Evolutionary conservation across 106 monocot genomes (phyloP), one percentile per base, ranked within the genome.

Genomic region (Ottelia alismoides): DNA sequence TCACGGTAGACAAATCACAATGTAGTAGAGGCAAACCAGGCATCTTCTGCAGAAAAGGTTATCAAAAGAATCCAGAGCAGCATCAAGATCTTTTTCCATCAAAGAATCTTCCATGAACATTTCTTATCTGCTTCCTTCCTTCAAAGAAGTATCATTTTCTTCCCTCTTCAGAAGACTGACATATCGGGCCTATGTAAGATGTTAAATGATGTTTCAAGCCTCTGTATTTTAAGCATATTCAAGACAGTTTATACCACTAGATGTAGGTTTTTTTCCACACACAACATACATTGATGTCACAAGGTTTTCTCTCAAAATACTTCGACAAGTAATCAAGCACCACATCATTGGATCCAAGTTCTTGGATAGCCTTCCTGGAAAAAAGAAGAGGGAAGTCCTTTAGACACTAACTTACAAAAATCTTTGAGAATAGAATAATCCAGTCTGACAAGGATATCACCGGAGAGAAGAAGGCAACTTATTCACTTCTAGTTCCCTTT

Each of bases 1-100:
- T n/a, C n/a, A n/a, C n/a, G n/a, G n/a, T n/a, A n/a, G n/a, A n/a
- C n/a, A n/a, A n/a, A n/a, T n/a, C n/a, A n/a, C n/a, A n/a, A n/a
- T n/a, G n/a, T n/a, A n/a, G n/a, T 47, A 22, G 20, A 11, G 6
- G 31, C 79, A 60, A 62, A 96, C 89, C 27, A 96, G 71, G 72
- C 96, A 96, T 57, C 96, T 60, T 22, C 89, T 63, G 46, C 96
- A 96, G 45, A 96, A 96, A 55, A 96, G 85, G 50, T 96, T 96
- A 65, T 96, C 96, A 77, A 96, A 96, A 59, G 96, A 96, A 65
- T 96, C 96, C 30, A 96, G 65, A 59, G 96, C 88, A 2, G 88
- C 78, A 64, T 96, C 96, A 47, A 96, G 49, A 81, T 96, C 96
- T 74, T 96, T 96, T 29, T 89, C 92, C 35, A 68, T 27, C 53